These are phyloP conservation scores for Paecilomyces dactylethromorphus DNA, from an alignment of 2,329 filamentous ascomycete genomes.

Conservation along the genomic window DNA sequence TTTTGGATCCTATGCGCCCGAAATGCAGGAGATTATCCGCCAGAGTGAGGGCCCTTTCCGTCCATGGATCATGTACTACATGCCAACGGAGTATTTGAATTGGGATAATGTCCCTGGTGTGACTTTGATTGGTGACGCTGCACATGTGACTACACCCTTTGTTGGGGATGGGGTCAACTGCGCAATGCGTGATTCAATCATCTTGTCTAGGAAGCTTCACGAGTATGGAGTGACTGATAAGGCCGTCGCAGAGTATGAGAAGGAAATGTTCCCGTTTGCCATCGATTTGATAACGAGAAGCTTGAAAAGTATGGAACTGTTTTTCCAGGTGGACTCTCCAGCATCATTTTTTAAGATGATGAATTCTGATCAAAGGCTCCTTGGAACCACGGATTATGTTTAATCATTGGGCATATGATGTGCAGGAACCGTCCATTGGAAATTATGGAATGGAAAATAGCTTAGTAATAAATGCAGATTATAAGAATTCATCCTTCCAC, in stretches of 20 bases:
- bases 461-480: no score
- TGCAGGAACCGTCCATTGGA: no score
- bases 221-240: background rate
- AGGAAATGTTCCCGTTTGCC: constrained; percentile 1
- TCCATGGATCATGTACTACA: constrained; percentile 18
- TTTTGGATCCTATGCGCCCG: constrained; percentile 10
- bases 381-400: no score
- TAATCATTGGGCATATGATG: background rate
- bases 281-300: no score
- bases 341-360: no score
- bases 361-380: no score
- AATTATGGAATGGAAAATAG: no score
- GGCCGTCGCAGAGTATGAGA: constrained; percentile 1
- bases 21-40: constrained; percentile 11
- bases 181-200: constrained; percentile 11
- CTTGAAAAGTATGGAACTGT: no score
- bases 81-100: constrained; percentile 8
- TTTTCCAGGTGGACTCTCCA: no score
- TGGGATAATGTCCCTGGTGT: constrained; percentile 19
- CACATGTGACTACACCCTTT: constrained; percentile 17
- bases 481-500: no score
- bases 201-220: constrained; percentile 7
- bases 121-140: constrained; percentile 23
- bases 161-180: constrained; percentile 12
- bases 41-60: constrained; percentile 12